Base-by-base conservation (phyloP, 2,329 filamentous ascomycete genomes). In the Aspergillus sergii region DNA sequence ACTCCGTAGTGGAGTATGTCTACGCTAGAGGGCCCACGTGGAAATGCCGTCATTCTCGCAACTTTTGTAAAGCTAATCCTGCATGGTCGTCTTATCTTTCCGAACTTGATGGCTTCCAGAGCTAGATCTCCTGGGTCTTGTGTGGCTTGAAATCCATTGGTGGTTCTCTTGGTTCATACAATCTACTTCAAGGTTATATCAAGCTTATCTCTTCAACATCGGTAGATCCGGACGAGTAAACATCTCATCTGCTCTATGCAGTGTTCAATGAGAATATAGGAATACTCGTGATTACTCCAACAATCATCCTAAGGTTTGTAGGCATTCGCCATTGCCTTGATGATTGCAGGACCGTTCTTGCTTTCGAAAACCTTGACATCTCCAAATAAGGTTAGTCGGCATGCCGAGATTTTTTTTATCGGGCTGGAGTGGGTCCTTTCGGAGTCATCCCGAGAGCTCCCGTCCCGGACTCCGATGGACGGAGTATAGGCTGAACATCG, bases 1-100 rank as follows among this genome's bases (percentile, higher is more conserved):
- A 54, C 30, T 36, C 51, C 30, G 51, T 54, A 21, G 51, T 54
- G 51, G 51, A 54, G 51, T 28, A 34, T 19, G 19, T n/a, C 39
- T 26, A 48, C 12, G 23, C 21, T 48, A 45, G 28, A 32, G 36
- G 23, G 21, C 34, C 57, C 60, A 59, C 48, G 60, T 59, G 57
- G 60, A 28, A 41, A 41, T 57, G 16, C 43, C 21, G 43, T 50
- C 41, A 48, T 23, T 16, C 23, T 26, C 2, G 21, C 19, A 19
- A 34, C 28, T 21, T 6, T 7, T 7, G 5, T 28, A 28, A 28
- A 10, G 46, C 12, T 8, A 28, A 32, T 30, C 51, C 11, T 28
- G 26, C n/a, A 51, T n/a, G 14, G n/a, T 34, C 30, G 19, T 2
- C 30, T 21, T 14, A 26, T 54, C 30, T 36, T 14, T 34, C 7